Percentiles rank a stretch among this genome's conserved stretches.
phyloP scores from a whole-genome alignment of 257 asterid species.

The Solanum ossicruentum region DNA sequence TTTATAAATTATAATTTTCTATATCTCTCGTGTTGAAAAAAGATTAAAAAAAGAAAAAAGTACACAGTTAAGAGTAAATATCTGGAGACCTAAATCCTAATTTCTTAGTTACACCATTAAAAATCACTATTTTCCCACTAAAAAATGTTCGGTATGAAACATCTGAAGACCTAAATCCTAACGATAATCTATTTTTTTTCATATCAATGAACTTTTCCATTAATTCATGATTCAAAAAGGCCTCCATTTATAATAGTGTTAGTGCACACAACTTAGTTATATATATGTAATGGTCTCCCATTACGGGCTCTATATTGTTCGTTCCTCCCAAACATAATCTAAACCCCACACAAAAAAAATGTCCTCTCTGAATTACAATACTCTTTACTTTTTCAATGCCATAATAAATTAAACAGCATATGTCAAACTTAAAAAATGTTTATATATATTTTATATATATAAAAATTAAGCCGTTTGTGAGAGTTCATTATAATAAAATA shows the following conservation, averaged over 20 bases:
- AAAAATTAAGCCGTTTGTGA: neutral
- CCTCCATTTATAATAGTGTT: neutral
- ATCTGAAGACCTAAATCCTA: too few species aligned
- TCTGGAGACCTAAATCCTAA: neutral
- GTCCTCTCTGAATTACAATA: neutral
- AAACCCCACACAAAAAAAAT: neutral
- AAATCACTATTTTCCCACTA: neutral
- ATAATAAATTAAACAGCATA: neutral
- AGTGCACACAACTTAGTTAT: neutral
- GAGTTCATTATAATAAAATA: neutral
- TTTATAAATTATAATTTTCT: too few species aligned
- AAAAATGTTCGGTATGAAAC: neutral
- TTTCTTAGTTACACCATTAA: neutral
- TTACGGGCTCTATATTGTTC: neutral
- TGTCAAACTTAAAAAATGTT: neutral
- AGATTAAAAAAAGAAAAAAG: too few species aligned
- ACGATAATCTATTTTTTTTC: too few species aligned
- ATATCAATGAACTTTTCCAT: too few species aligned
- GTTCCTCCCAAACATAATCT: neutral
- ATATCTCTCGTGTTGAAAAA: too few species aligned
- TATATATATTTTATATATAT: neutral
- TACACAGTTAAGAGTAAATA: neutral
- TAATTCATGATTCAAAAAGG: too few species aligned
- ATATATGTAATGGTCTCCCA: neutral
- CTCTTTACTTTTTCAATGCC: neutral